Conservation (phyloP, 805 yeast species). For the Saccharomycopsis sp. region DNA sequence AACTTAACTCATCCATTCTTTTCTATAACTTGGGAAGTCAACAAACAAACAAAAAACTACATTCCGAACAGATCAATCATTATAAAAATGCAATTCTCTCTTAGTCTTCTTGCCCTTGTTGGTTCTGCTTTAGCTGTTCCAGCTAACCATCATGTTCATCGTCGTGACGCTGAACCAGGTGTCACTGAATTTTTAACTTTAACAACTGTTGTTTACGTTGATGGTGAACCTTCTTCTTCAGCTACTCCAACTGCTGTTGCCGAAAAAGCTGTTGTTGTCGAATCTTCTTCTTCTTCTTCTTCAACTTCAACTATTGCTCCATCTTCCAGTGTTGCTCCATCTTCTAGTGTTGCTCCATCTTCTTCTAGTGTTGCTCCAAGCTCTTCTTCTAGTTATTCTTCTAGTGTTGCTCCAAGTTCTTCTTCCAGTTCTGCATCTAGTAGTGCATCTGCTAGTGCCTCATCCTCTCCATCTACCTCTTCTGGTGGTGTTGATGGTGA, state of each 20-base stretch:
- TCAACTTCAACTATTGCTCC: conserved; percentile 2
- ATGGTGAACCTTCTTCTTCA: conserved; percentile 24
- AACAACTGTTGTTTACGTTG: conserved; percentile 39
- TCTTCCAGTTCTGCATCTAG: conserved; percentile 23
- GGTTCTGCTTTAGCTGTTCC: conserved; percentile 24
- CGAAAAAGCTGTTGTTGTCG: conserved; percentile 12
- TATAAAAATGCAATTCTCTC: not conserved
- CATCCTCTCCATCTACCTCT: conserved; percentile 20
- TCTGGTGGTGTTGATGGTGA: conserved; percentile 40
- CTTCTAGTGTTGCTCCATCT: not conserved
- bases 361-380: conserved; percentile 19
- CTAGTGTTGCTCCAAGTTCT: conserved; percentile 16
- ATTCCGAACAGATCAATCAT: no score
- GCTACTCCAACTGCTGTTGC: conserved; percentile 29
- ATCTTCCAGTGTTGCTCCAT: conserved; percentile 28
- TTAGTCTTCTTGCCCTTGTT: not conserved
- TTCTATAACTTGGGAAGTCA: no score
- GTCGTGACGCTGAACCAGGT: conserved; percentile 23
- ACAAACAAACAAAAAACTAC: no score
- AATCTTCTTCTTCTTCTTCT: conserved; percentile 21
- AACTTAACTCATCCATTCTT: no score
- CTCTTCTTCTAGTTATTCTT: conserved; percentile 10
- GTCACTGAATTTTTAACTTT: conserved; percentile 40
- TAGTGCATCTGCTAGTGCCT: conserved; percentile 20
- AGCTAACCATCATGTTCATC: conserved; percentile 21